Evolutionary conservation across 306 rosid species (phyloP).

Genomic region (Malus fusca): DNA sequence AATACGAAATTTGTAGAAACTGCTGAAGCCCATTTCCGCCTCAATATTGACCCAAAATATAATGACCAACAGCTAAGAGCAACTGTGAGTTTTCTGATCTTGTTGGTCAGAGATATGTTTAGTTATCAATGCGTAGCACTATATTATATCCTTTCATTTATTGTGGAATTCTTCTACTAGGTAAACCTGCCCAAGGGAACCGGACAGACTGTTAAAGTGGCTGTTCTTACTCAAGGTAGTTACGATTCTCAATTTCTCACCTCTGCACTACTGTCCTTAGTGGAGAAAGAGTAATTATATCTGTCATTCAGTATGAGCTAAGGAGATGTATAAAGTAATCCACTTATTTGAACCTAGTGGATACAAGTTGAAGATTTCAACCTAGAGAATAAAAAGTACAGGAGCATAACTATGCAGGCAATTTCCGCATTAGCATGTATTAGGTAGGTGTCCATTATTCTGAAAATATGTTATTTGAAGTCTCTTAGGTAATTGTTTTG

Average conservation of each 20-base stretch:
- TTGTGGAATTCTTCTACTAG: conserved; percentile 31
- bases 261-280: not conserved
- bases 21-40: conserved; percentile 97
- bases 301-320: not conserved
- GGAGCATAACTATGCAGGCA: not conserved
- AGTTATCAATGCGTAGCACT: conserved; percentile 1
- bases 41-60: conserved; percentile 93
- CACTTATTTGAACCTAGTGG: not conserved
- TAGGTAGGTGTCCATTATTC: not conserved
- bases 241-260: conserved; percentile 13
- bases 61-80: conserved; percentile 97
- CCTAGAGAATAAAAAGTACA: not conserved
- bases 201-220: conserved; percentile 82
- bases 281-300: not conserved
- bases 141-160: not conserved
- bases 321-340: not conserved
- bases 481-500: not conserved
- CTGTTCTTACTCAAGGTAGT: conserved; percentile 95
- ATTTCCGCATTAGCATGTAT: not conserved
- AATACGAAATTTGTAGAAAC: conserved; percentile 76
- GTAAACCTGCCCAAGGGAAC: conserved; percentile 98
- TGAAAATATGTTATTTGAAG: not conserved
- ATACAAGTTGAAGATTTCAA: not conserved
- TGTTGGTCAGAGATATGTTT: not conserved
- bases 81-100: conserved; percentile 58